Percentiles rank a stretch among this genome's conserved stretches.
These are phyloP conservation scores for Metschnikowia chrysomelidarum DNA, from an alignment of 805 yeast species.

Conservation along the genomic window DNA sequence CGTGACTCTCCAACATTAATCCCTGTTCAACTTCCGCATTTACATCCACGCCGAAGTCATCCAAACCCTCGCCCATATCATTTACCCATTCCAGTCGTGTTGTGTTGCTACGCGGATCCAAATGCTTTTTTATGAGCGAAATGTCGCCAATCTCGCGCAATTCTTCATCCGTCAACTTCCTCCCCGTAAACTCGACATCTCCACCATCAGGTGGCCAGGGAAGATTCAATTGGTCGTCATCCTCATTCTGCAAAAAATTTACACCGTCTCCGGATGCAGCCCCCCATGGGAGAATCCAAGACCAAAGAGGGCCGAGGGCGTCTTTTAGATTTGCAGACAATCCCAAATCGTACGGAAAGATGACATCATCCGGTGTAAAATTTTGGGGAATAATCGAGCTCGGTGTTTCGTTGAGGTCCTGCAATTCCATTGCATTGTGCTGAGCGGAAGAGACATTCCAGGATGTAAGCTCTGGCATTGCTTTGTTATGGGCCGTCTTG, in stretches of 20 bases:
- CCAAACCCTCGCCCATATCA: constrained; percentile 77
- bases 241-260: constrained; percentile 50
- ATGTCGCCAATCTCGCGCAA: constrained; percentile 18
- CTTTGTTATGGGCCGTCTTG: constrained; percentile 35
- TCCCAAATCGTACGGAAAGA: constrained; percentile 85
- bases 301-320: constrained; percentile 60
- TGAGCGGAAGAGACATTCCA: constrained; percentile 37
- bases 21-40: constrained; percentile 50
- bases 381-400: constrained; percentile 28
- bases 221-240: constrained; percentile 58
- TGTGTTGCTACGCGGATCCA: constrained; percentile 38
- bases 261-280: constrained; percentile 60
- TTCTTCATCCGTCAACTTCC: constrained; percentile 16
- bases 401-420: background rate
- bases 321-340: constrained; percentile 49
- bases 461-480: constrained; percentile 45
- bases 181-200: constrained; percentile 30
- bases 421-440: constrained; percentile 2
- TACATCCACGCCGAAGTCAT: constrained; percentile 85
- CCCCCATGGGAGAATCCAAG: constrained; percentile 75
- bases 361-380: constrained; percentile 59
- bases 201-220: constrained; percentile 97
- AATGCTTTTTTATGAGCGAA: constrained; percentile 27
- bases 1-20: constrained; percentile 2
- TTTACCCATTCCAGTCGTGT: constrained; percentile 62